phyloP scores from a whole-genome alignment of 768 basidiomycete genomes.

The Chalciporus pseudorubinellus region DNA sequence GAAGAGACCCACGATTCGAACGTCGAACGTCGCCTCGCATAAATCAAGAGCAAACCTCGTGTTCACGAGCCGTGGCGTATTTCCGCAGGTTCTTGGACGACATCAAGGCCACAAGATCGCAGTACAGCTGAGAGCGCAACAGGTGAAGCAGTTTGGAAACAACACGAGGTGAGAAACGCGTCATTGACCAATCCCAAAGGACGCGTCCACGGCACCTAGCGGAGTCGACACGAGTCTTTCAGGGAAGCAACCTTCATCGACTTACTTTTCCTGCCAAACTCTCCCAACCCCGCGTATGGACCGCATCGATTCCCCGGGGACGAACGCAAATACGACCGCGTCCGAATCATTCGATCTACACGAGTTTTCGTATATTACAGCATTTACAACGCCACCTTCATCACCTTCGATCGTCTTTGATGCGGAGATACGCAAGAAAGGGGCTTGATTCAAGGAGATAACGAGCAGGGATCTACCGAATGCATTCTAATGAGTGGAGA shows the following conservation, averaged over 20 bases:
- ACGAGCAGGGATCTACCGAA: slow-evolving; percentile 1
- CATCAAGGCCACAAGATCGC: slow-evolving; percentile 19
- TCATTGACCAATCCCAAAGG: slow-evolving; percentile 10
- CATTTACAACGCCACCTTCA: slow-evolving; percentile 31
- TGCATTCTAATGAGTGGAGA: slow-evolving; percentile 12
- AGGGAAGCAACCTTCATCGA: slow-evolving; percentile 3
- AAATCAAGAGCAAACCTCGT: slow-evolving; percentile 1
- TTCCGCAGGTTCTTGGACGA: slow-evolving; percentile 19
- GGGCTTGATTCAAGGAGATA: slow-evolving; percentile 7
- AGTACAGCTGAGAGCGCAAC: slow-evolving; percentile 7
- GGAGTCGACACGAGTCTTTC: background rate
- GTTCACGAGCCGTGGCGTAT: slow-evolving; percentile 3
- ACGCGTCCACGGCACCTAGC: background rate
- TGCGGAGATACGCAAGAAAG: slow-evolving; percentile 11
- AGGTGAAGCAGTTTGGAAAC: slow-evolving; percentile 11
- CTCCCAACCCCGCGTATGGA: slow-evolving; percentile 2
- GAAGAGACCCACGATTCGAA: slow-evolving; percentile 14
- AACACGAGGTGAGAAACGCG: background rate
- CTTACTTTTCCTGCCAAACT: slow-evolving; percentile 12
- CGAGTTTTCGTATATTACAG: slow-evolving; percentile 32
- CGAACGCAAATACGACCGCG: slow-evolving; percentile 8
- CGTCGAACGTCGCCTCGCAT: slow-evolving; percentile 3
- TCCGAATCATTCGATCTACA: slow-evolving; percentile 24
- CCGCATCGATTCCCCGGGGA: slow-evolving; percentile 11
- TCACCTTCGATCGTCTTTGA: slow-evolving; percentile 19